Percentiles rank a stretch among this genome's conserved stretches.
Conservation (phyloP, 2,329 filamentous ascomycete species). For the Talaromyces islandicus region DNA sequence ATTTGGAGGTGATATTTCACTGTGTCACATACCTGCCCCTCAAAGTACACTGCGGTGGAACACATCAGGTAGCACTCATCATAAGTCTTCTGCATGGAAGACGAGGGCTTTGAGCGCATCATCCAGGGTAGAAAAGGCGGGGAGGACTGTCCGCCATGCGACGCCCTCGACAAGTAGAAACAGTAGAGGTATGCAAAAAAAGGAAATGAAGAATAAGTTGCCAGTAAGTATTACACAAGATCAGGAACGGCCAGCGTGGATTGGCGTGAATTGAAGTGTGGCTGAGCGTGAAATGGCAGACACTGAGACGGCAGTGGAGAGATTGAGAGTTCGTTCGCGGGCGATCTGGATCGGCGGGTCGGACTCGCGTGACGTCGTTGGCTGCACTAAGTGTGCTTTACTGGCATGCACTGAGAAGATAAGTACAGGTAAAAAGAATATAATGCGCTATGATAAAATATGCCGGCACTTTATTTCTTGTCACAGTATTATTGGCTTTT, state of each 20-base stretch:
- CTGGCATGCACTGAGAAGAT: no score
- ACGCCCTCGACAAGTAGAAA: neutral
- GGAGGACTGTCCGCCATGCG: constrained; percentile 18
- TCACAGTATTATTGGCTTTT: no score
- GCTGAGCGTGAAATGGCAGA: neutral
- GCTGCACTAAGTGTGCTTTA: constrained; percentile 2
- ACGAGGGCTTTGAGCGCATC: constrained; percentile 55
- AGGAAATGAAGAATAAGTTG: no score
- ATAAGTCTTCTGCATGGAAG: constrained; percentile 91
- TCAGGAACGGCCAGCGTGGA: neutral
- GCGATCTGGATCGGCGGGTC: constrained; percentile 13
- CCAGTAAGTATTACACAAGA: no score
- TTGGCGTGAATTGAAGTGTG: neutral
- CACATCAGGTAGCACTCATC: constrained; percentile 93
- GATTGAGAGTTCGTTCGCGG: neutral
- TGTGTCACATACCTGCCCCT: constrained; percentile 63
- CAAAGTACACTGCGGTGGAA: constrained; percentile 93
- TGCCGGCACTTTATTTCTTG: neutral
- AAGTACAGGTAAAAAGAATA: no score
- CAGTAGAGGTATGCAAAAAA: neutral
- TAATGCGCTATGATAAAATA: neutral
- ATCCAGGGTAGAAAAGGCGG: constrained; percentile 26
- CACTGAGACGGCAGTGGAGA: neutral
- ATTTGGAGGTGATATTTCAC: no score
- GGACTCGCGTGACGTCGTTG: constrained; percentile 29